These are phyloP conservation scores for Boletellus ananas DNA, from an alignment of 768 basidiomycete genomes.

Conservation along the genomic window DNA sequence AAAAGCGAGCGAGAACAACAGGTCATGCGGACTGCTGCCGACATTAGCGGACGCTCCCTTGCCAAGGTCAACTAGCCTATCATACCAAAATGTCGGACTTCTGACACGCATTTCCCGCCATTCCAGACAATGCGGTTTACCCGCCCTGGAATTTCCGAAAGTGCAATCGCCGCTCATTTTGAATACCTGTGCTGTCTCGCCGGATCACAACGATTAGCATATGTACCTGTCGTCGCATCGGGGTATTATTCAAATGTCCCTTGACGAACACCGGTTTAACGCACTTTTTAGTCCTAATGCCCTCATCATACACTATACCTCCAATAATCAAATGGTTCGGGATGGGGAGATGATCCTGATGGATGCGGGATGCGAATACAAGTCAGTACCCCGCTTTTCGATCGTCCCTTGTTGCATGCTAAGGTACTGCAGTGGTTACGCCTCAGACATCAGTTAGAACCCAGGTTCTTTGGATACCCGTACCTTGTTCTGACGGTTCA, in stretches of 20 bases:
- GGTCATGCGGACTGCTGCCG: conserved; percentile 81
- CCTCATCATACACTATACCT: conserved; percentile 90
- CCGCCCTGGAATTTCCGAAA: conserved; percentile 52
- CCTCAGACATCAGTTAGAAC: conserved; percentile 84
- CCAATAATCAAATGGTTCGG: conserved; percentile 76
- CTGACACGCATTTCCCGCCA: not conserved
- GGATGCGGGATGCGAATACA: conserved; percentile 91
- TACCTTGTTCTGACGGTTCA: conserved; percentile 3
- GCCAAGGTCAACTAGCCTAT: conserved; percentile 55
- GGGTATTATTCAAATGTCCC: conserved; percentile 48
- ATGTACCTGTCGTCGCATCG: conserved; percentile 95
- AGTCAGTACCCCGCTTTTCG: conserved; percentile 43
- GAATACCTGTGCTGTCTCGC: conserved; percentile 78
- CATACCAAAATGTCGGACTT: not conserved
- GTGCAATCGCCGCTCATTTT: conserved; percentile 74
- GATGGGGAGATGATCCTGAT: conserved; percentile 76
- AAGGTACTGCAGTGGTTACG: conserved; percentile 64
- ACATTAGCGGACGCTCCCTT: conserved; percentile 83
- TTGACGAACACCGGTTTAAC: not conserved
- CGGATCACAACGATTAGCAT: conserved; percentile 87
- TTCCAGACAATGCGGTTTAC: conserved; percentile 80
- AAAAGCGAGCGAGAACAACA: conserved; percentile 77
- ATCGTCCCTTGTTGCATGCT: conserved; percentile 1
- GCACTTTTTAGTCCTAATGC: conserved; percentile 63
- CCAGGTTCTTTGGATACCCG: not conserved